A percentile compares a stretch with the other conserved stretches of the same genome.
These are phyloP conservation scores for Chlamydomonas reinhardtii DNA, from an alignment of 163 green algal species.

Conservation along the genomic window DNA sequence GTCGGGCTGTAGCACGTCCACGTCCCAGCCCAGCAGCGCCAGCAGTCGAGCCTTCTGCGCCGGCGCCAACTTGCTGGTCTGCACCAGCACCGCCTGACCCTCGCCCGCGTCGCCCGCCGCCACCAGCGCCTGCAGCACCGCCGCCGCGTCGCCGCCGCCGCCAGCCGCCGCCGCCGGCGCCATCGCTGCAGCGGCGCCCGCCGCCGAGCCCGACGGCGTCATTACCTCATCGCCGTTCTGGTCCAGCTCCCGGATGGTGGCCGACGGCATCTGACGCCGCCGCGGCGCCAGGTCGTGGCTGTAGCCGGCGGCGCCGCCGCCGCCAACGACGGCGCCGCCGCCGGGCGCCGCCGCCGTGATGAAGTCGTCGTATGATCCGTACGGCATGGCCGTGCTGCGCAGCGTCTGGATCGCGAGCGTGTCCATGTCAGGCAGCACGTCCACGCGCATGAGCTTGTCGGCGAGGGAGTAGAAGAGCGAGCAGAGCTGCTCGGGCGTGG, in stretches of 20 bases:
- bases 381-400: background rate
- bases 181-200: background rate
- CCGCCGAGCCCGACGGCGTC: too few relatives aligned
- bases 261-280: background rate
- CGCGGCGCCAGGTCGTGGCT: background rate
- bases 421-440: constrained; percentile 50
- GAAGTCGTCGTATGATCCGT: constrained; percentile 39
- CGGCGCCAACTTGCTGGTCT: constrained; percentile 35
- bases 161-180: background rate
- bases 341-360: background rate
- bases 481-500: constrained; percentile 22
- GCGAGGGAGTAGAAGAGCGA: constrained; percentile 6
- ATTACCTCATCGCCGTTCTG: background rate
- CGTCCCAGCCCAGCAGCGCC: constrained; percentile 49
- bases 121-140: too few relatives aligned
- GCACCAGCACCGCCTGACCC: background rate
- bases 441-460: constrained; percentile 43
- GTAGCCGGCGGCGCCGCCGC: background rate
- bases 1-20: constrained; percentile 39
- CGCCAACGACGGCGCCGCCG: background rate
- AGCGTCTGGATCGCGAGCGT: constrained; percentile 26
- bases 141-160: background rate
- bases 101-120: too few relatives aligned
- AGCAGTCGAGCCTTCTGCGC: constrained; percentile 47
- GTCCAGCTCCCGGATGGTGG: constrained; percentile 2